Evolutionary conservation across 2,329 filamentous ascomycete species (phyloP).

Genomic region (Diplodia mutila): DNA sequence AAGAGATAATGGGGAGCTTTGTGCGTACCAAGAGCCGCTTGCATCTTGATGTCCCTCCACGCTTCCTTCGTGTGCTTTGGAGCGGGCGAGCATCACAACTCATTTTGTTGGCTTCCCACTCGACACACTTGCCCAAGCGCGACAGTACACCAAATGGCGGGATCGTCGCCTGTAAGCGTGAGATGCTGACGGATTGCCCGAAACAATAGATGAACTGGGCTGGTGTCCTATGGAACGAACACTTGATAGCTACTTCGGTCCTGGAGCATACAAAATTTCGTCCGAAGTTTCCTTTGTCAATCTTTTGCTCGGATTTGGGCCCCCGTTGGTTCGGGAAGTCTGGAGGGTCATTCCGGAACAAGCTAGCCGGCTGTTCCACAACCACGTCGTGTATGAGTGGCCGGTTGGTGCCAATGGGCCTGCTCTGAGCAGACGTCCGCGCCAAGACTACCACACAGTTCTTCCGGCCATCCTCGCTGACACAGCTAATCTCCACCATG

Average conservation of each 20-base stretch:
- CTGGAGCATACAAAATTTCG: constrained; percentile 29
- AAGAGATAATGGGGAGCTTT: not conserved
- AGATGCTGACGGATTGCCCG: constrained; percentile 11
- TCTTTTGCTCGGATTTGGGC: constrained; percentile 41
- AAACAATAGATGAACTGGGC: constrained; percentile 33
- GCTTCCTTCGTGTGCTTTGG: not conserved
- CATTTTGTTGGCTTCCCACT: not conserved
- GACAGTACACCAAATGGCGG: not conserved
- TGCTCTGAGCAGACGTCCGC: not conserved
- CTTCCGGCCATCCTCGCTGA: constrained; percentile 40
- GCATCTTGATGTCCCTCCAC: not conserved
- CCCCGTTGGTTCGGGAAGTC: constrained; percentile 34
- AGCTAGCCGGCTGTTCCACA: constrained; percentile 32
- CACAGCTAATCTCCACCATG: constrained; percentile 30
- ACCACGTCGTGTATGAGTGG: constrained; percentile 45
- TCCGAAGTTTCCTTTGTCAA: constrained; percentile 36
- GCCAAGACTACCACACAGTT: constrained; percentile 34
- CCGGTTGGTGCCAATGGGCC: constrained; percentile 33
- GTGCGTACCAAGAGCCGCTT: not conserved
- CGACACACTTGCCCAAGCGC: not conserved
- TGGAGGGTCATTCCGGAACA: constrained; percentile 33
- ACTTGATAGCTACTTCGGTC: constrained; percentile 34
- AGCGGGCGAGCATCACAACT: not conserved
- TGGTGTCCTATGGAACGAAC: constrained; percentile 42
- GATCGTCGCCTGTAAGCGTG: not conserved